These are phyloP conservation scores for Leccinum obscurum DNA, from an alignment of 768 basidiomycete species.

Conservation along the genomic window DNA sequence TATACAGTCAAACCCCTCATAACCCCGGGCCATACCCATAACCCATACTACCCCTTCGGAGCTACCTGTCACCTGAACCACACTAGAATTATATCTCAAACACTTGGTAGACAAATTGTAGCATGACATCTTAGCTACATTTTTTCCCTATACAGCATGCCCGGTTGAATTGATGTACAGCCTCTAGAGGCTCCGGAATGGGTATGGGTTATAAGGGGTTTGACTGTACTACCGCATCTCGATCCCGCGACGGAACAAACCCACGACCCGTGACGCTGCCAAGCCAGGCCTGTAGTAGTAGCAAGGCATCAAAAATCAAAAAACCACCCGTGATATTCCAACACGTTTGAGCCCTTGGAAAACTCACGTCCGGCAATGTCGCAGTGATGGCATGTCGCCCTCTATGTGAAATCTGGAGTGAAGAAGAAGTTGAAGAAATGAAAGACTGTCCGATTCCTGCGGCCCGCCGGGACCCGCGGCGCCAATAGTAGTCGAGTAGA, in stretches of 20 bases:
- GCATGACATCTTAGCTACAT: no score
- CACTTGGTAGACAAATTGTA: no score
- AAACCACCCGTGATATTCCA: background rate
- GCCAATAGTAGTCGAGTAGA: background rate
- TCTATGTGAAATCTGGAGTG: background rate
- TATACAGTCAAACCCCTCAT: no score
- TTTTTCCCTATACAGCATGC: no score
- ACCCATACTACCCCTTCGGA: no score
- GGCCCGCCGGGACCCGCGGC: background rate
- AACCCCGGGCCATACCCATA: no score
- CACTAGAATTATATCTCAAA: no score
- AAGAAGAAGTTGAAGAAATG: background rate
- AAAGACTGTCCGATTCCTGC: background rate
- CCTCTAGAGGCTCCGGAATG: no score
- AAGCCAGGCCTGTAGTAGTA: background rate
- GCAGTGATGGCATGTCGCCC: background rate
- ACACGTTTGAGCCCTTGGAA: background rate
- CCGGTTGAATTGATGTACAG: no score
- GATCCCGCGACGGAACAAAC: background rate
- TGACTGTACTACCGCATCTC: background rate
- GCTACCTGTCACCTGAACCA: no score
- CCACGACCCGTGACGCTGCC: background rate
- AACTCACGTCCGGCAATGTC: background rate
- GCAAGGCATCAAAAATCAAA: background rate
- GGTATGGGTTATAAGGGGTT: no score